Evolutionary conservation across 2,329 filamentous ascomycete genomes (phyloP).

Genomic region (Cryphonectria nitschkei): DNA sequence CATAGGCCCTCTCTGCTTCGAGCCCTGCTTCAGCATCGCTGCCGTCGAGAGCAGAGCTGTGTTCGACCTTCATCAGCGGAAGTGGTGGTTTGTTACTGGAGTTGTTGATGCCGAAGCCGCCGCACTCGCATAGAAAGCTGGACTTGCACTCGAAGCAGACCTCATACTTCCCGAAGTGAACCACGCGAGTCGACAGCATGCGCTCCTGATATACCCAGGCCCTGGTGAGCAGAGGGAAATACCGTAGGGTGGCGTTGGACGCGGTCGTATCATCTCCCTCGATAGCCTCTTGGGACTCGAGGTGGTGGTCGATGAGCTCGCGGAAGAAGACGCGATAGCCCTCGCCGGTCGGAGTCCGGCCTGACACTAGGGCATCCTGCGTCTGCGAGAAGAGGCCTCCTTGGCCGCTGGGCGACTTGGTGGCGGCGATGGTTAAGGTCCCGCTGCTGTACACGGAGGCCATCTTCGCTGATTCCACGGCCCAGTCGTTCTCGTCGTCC

Average conservation of each 20-base stretch:
- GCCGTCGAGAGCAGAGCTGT: background rate
- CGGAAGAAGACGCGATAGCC: conserved; percentile 3
- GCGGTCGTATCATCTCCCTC: background rate
- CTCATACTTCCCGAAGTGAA: conserved; percentile 13
- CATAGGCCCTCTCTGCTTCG: background rate
- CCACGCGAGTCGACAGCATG: conserved; percentile 9
- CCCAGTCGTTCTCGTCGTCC: conserved; percentile 19
- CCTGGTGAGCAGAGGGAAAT: conserved; percentile 14
- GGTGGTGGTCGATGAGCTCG: conserved; percentile 3
- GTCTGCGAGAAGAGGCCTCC: conserved; percentile 10
- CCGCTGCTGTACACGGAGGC: conserved; percentile 21
- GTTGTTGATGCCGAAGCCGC: background rate
- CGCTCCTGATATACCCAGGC: conserved; percentile 19
- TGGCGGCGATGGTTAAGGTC: conserved; percentile 20
- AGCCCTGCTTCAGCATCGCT: background rate
- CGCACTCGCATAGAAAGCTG: conserved; percentile 7
- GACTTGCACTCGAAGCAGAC: conserved; percentile 14
- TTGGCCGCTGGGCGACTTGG: background rate
- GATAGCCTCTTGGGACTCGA: background rate
- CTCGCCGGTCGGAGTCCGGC: background rate
- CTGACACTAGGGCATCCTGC: background rate
- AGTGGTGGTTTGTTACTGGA: background rate
- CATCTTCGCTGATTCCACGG: conserved; percentile 23
- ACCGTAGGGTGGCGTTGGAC: background rate
- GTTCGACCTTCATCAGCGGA: conserved; percentile 7